Evolutionary conservation across 2,329 filamentous ascomycete species (phyloP).

Genomic region (Fusarium tricinctum): DNA sequence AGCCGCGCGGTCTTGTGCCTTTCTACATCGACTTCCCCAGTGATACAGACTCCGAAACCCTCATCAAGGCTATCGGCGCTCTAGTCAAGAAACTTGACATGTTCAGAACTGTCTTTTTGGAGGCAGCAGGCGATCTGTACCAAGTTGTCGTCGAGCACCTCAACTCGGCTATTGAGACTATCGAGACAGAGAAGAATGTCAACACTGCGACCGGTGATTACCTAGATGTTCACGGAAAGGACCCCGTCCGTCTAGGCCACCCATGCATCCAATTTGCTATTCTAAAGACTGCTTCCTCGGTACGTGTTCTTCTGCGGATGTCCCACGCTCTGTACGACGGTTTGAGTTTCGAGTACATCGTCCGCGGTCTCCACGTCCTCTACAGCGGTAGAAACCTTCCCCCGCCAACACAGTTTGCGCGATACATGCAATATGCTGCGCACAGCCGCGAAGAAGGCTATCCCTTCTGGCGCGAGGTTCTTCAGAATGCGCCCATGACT

Average conservation of each 20-base stretch:
- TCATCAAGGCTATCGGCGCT: background rate
- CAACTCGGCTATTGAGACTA: background rate
- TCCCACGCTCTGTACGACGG: slow-evolving; percentile 47
- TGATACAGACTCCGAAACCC: background rate
- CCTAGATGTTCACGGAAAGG: background rate
- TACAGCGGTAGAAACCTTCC: slow-evolving; percentile 29
- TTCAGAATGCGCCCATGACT: slow-evolving; percentile 11
- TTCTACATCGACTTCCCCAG: slow-evolving; percentile 22
- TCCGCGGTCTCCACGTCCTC: slow-evolving; percentile 30
- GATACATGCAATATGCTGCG: slow-evolving; percentile 34
- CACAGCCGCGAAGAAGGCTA: background rate
- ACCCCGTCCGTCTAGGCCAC: slow-evolving; percentile 3
- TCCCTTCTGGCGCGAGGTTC: slow-evolving; percentile 21
- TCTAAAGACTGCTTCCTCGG: slow-evolving; percentile 12
- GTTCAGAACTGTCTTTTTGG: slow-evolving; percentile 25
- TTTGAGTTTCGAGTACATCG: slow-evolving; percentile 37
- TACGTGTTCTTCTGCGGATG: slow-evolving; percentile 32
- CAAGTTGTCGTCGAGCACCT: slow-evolving; percentile 17
- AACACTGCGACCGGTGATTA: slow-evolving; percentile 9
- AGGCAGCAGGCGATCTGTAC: background rate
- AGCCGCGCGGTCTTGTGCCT: background rate
- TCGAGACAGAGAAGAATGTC: slow-evolving; percentile 7
- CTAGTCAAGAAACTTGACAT: slow-evolving; percentile 8
- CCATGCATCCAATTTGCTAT: slow-evolving; percentile 10
- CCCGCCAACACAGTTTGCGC: slow-evolving; percentile 30